Conservation (phyloP, 495 filamentous ascomycete genomes). For the Glutinoglossum americanum region DNA sequence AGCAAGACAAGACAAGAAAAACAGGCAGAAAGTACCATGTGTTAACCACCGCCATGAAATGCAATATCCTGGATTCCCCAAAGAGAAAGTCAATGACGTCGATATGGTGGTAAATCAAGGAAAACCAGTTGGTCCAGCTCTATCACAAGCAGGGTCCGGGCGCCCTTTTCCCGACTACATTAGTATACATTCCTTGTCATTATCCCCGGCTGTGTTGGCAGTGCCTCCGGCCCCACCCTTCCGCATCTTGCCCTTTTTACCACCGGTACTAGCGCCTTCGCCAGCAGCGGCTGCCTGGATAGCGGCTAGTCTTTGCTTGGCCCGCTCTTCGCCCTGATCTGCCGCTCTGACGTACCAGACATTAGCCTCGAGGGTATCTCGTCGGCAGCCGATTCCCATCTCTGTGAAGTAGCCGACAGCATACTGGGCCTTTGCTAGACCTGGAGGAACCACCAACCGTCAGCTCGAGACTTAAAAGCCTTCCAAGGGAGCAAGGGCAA, state of each 20-base stretch:
- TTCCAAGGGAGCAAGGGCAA: background rate
- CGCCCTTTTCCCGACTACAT: background rate
- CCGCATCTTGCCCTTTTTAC: background rate
- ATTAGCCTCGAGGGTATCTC: slow-evolving; percentile 85
- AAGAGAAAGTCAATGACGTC: background rate
- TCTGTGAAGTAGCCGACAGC: slow-evolving; percentile 95
- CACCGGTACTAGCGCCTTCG: slow-evolving; percentile 11
- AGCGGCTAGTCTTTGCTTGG: slow-evolving; percentile 62
- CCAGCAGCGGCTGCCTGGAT: slow-evolving; percentile 75
- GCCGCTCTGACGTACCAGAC: slow-evolving; percentile 97
- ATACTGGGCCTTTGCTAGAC: slow-evolving; percentile 82
- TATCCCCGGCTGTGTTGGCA: background rate
- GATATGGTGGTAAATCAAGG: background rate
- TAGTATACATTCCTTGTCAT: background rate
- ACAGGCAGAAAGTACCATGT: background rate
- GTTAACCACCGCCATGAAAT: background rate
- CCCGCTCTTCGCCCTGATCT: slow-evolving; percentile 75
- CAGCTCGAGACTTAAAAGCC: too few relatives aligned
- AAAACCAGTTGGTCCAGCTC: background rate
- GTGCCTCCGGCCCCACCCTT: background rate
- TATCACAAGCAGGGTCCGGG: background rate
- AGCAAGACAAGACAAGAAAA: too few relatives aligned
- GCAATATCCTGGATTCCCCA: background rate
- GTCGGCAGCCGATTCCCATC: slow-evolving; percentile 87
- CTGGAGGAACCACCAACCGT: too few relatives aligned